These are phyloP conservation scores for Irpex sp. DNA, from an alignment of 1,284 basidiomycete genomes.

Conservation along the genomic window DNA sequence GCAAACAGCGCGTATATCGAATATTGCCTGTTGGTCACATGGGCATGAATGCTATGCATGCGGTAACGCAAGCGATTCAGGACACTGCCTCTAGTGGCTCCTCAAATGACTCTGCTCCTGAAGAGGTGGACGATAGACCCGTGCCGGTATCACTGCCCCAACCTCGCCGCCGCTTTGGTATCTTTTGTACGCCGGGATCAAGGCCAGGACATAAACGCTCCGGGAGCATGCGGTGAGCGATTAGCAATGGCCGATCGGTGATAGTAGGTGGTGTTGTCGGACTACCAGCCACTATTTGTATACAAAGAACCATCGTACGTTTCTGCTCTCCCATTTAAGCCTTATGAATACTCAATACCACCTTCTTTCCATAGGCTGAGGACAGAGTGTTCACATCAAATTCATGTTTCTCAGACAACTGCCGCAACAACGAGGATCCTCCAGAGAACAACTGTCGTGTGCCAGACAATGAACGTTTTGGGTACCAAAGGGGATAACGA, in stretches of 20 bases:
- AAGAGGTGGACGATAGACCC: slow-evolving; percentile 5
- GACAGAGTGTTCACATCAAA: not conserved
- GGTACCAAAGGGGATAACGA: too few relatives aligned
- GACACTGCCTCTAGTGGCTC: not conserved
- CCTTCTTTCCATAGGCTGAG: not conserved
- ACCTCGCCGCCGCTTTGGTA: slow-evolving; percentile 13
- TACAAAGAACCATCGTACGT: not conserved
- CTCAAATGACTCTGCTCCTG: not conserved
- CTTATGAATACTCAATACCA: not conserved
- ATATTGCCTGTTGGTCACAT: not conserved
- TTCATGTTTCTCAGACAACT: not conserved
- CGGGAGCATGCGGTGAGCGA: slow-evolving; percentile 2
- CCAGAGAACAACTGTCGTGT: too few relatives aligned
- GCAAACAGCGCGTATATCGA: not conserved
- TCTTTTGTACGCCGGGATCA: slow-evolving; percentile 10
- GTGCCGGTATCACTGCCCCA: not conserved
- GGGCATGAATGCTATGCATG: not conserved
- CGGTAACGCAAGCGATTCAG: not conserved
- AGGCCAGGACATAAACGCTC: slow-evolving; percentile 3
- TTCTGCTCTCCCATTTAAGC: not conserved
- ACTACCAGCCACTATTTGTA: not conserved
- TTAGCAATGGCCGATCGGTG: not conserved
- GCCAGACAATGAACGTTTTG: too few relatives aligned
- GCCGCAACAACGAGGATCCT: too few relatives aligned
- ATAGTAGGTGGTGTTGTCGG: not conserved